These are phyloP conservation scores for Psilocybe sp. DNA, from an alignment of 768 basidiomycete genomes.

Conservation along the genomic window DNA sequence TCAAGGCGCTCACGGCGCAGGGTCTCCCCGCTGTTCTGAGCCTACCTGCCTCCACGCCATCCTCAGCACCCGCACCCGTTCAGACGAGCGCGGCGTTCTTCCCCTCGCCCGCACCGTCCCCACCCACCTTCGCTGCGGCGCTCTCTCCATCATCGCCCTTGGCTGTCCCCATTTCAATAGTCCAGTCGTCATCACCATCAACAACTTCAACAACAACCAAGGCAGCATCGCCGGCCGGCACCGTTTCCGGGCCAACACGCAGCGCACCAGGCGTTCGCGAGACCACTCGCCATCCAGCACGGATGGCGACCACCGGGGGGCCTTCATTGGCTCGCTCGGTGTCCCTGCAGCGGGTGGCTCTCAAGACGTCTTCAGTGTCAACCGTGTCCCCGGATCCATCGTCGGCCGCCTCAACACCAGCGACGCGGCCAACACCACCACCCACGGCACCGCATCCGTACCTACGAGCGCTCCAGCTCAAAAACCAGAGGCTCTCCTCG, in stretches of 20 bases:
- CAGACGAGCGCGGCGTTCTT: slow-evolving; percentile 13
- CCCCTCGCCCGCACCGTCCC: slow-evolving; percentile 41
- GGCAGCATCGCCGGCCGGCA: slow-evolving; percentile 22
- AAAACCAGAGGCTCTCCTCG: slow-evolving; percentile 14
- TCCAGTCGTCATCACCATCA: slow-evolving; percentile 30
- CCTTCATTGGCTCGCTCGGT: slow-evolving; percentile 46
- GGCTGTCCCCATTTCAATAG: slow-evolving; percentile 35
- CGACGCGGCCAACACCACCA: slow-evolving; percentile 13
- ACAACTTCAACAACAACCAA: slow-evolving; percentile 17
- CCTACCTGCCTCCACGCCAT: slow-evolving; percentile 16
- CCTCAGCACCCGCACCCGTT: slow-evolving; percentile 22
- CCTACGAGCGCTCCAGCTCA: slow-evolving; percentile 19
- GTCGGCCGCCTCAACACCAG: no score
- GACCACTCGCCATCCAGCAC: slow-evolving; percentile 97
- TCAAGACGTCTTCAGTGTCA: slow-evolving; percentile 6
- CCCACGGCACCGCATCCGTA: slow-evolving; percentile 16
- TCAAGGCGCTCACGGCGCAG: slow-evolving; percentile 71
- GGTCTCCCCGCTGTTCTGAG: slow-evolving; percentile 51
- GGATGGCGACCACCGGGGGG: slow-evolving; percentile 83
- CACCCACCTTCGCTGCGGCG: slow-evolving; percentile 34
- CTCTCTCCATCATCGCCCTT: slow-evolving; percentile 20
- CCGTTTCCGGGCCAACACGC: slow-evolving; percentile 24
- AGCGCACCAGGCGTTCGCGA: slow-evolving; percentile 32
- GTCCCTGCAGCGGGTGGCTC: slow-evolving; percentile 95
- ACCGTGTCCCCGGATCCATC: slow-evolving; percentile 6